These are phyloP conservation scores for Entomortierella beljakovae DNA, from an alignment of 192 early-diverging fungal species.

Conservation along the genomic window DNA sequence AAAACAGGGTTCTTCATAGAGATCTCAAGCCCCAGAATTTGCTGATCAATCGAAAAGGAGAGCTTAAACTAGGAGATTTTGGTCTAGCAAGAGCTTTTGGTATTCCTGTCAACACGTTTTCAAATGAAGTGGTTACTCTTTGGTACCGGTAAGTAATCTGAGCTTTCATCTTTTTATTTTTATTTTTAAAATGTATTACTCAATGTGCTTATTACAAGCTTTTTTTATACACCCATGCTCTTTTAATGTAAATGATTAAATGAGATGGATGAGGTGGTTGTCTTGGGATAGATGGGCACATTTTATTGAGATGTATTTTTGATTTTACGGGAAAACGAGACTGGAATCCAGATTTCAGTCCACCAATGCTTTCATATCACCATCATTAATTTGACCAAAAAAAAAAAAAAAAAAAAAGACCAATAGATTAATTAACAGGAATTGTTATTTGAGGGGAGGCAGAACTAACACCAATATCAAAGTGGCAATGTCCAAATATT, in stretches of 20 bases:
- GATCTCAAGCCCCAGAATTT: slow-evolving; percentile 91
- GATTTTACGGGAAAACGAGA: slow-evolving; percentile 3
- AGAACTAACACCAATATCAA: too few species aligned
- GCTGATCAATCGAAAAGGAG: slow-evolving; percentile 81
- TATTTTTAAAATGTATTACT: background rate
- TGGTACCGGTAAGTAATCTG: slow-evolving; percentile 82
- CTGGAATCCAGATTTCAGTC: slow-evolving; percentile 4
- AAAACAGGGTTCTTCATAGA: slow-evolving; percentile 85
- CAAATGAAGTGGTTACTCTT: slow-evolving; percentile 98
- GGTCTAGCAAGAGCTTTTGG: slow-evolving; percentile 87
- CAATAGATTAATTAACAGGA: too few species aligned
- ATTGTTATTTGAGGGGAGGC: too few species aligned
- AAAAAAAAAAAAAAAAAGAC: background rate
- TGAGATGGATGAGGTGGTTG: background rate
- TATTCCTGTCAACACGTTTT: slow-evolving; percentile 93
- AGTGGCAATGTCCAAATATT: too few species aligned
- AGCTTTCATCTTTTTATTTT: background rate
- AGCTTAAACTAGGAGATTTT: slow-evolving; percentile 88
- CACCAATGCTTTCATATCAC: background rate
- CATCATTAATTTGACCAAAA: background rate
- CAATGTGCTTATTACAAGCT: background rate
- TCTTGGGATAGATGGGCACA: slow-evolving; percentile 14
- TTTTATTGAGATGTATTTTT: background rate
- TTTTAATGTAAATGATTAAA: background rate
- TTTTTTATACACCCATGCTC: background rate